A percentile compares a stretch with the other conserved stretches of the same genome.
phyloP scores from a whole-genome alignment of 768 basidiomycete genomes.

The Nevesoporus exiguus region DNA sequence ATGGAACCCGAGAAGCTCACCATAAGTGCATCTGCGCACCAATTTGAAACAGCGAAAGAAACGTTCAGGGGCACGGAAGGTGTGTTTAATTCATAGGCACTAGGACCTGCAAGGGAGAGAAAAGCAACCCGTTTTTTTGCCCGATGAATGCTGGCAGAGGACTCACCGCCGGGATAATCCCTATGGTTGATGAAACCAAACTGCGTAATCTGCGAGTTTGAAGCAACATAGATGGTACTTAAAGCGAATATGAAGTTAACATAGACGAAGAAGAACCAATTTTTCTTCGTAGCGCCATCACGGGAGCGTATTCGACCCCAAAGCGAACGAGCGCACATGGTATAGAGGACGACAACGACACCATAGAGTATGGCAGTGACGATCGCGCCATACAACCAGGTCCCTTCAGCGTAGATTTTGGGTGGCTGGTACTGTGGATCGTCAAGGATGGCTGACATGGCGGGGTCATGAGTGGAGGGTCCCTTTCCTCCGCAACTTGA shows the following conservation, averaged over 20 bases:
- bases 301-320: slow-evolving; percentile 22
- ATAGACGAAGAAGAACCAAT: slow-evolving; percentile 30
- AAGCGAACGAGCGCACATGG: slow-evolving; percentile 28
- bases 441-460: slow-evolving; percentile 16
- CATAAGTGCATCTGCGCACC: slow-evolving; percentile 31
- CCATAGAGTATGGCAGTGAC: slow-evolving; percentile 28
- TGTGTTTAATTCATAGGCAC: slow-evolving; percentile 22
- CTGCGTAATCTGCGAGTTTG: slow-evolving; percentile 27
- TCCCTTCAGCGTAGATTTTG: slow-evolving; percentile 23
- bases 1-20: slow-evolving; percentile 8
- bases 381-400: slow-evolving; percentile 32
- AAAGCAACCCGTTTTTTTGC: not conserved
- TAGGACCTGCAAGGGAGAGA: slow-evolving; percentile 19
- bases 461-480: not conserved
- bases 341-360: slow-evolving; percentile 23
- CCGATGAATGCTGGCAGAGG: not conserved
- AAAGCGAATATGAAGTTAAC: slow-evolving; percentile 29
- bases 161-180: slow-evolving; percentile 30
- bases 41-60: slow-evolving; percentile 30
- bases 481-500: not conserved
- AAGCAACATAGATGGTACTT: slow-evolving; percentile 27
- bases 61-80: slow-evolving; percentile 25
- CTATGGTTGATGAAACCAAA: slow-evolving; percentile 31
- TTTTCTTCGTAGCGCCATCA: slow-evolving; percentile 9
- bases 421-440: slow-evolving; percentile 11